Conservation (phyloP, 1,139 yeast genomes). For the Kluyveromyces marxianus region DNA sequence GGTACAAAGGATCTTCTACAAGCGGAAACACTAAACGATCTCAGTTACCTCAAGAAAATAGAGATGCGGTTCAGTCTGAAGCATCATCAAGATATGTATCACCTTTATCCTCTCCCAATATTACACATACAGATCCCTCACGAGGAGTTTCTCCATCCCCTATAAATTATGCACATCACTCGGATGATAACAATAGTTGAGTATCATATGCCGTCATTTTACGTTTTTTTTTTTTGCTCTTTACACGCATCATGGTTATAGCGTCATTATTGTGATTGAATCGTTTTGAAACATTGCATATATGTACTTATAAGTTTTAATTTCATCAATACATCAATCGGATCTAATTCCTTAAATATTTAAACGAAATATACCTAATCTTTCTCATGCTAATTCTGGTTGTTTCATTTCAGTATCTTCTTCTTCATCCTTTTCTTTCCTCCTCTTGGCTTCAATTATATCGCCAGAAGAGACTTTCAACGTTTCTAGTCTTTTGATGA, state of each 20-base stretch:
- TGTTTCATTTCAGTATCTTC: neutral
- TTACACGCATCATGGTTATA: too few species aligned
- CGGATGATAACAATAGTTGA: neutral
- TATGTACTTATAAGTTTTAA: too few species aligned
- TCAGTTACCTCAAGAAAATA: neutral
- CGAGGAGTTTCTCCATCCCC: conserved; percentile 23
- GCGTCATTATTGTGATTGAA: too few species aligned
- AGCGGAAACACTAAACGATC: neutral
- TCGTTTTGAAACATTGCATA: too few species aligned
- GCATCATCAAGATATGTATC: conserved; percentile 20
- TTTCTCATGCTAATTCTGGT: too few species aligned
- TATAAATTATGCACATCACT: neutral
- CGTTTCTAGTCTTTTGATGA: neutral
- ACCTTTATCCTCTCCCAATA: conserved; percentile 21
- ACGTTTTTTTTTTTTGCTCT: neutral
- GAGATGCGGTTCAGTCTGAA: neutral
- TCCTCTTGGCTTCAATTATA: neutral
- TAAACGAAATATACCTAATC: too few species aligned
- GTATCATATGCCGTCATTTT: neutral
- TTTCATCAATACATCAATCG: too few species aligned
- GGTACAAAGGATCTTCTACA: conserved; percentile 12
- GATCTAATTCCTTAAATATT: too few species aligned
- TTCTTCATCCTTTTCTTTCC: neutral
- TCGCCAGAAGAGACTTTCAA: neutral
- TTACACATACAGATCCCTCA: conserved; percentile 16